phyloP scores from a whole-genome alignment of 1,284 basidiomycete genomes.

The Fomes fomentarius region DNA sequence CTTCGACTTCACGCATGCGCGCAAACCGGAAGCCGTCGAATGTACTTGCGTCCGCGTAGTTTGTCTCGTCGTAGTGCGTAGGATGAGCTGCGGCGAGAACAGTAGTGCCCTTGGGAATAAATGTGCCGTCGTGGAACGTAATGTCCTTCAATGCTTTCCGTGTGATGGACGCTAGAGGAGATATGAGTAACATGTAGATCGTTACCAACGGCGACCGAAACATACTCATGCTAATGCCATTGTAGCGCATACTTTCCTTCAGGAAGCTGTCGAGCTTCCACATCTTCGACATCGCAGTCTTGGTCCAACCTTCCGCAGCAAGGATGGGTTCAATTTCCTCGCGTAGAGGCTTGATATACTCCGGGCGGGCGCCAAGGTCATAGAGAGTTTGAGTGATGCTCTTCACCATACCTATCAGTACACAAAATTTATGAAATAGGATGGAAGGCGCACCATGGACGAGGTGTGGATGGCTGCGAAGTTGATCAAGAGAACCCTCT shows the following conservation, averaged over 20 bases:
- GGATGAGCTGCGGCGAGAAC: constrained; percentile 42
- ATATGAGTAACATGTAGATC: background rate
- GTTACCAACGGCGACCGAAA: background rate
- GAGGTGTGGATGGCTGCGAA: constrained; percentile 39
- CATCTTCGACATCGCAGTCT: constrained; percentile 46
- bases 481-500: constrained; percentile 31
- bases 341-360: constrained; percentile 44
- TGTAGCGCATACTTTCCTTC: constrained; percentile 47
- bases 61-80: constrained; percentile 42
- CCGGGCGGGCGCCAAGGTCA: constrained; percentile 43
- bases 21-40: constrained; percentile 53
- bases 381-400: constrained; percentile 41
- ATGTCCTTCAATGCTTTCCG: constrained; percentile 28
- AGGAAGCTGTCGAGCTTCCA: constrained; percentile 56
- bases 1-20: constrained; percentile 36
- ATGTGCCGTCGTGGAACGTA: constrained; percentile 44
- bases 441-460: constrained; percentile 26
- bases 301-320: constrained; percentile 44
- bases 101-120: constrained; percentile 44
- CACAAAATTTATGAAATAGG: background rate
- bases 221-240: constrained; percentile 33
- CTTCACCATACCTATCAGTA: constrained; percentile 26
- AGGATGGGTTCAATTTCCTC: constrained; percentile 47
- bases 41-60: constrained; percentile 41
- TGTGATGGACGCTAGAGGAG: background rate